phyloP scores from a whole-genome alignment of 306 rosid genomes.

The Lathyrus tuberosus region DNA sequence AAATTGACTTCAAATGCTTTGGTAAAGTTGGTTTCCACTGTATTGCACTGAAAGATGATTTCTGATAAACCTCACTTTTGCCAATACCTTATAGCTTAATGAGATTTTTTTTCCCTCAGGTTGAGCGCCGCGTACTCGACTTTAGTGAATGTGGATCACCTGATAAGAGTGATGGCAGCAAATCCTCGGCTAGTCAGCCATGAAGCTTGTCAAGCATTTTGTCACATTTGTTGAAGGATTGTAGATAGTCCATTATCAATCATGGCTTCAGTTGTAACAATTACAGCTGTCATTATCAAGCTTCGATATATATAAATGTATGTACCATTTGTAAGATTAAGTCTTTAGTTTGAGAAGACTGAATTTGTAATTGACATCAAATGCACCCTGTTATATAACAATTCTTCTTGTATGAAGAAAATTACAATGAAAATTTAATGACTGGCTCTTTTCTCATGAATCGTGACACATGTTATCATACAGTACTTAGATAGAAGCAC shows the following conservation, averaged over 20 bases:
- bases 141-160: slow-evolving; percentile 97
- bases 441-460: not conserved
- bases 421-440: not conserved
- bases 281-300: slow-evolving; percentile 11
- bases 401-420: slow-evolving; percentile 1
- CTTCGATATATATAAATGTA: slow-evolving; percentile 34
- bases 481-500: too few relatives aligned
- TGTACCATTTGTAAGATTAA: slow-evolving; percentile 1
- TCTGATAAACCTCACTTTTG: not conserved
- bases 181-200: slow-evolving; percentile 55
- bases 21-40: slow-evolving; percentile 49
- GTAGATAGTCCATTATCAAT: slow-evolving; percentile 58
- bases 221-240: slow-evolving; percentile 69
- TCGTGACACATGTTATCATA: too few relatives aligned
- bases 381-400: slow-evolving; percentile 6
- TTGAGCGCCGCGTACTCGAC: slow-evolving; percentile 84
- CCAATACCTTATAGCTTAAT: slow-evolving; percentile 14
- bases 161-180: slow-evolving; percentile 60
- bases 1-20: slow-evolving; percentile 49
- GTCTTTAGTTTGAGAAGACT: slow-evolving; percentile 6
- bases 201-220: slow-evolving; percentile 60
- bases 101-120: slow-evolving; percentile 44
- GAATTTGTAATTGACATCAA: slow-evolving; percentile 33
- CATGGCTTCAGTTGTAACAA: slow-evolving; percentile 33
- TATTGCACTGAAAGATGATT: not conserved